Conservation (phyloP, 331 rosid species). For the Cydonia oblonga region DNA sequence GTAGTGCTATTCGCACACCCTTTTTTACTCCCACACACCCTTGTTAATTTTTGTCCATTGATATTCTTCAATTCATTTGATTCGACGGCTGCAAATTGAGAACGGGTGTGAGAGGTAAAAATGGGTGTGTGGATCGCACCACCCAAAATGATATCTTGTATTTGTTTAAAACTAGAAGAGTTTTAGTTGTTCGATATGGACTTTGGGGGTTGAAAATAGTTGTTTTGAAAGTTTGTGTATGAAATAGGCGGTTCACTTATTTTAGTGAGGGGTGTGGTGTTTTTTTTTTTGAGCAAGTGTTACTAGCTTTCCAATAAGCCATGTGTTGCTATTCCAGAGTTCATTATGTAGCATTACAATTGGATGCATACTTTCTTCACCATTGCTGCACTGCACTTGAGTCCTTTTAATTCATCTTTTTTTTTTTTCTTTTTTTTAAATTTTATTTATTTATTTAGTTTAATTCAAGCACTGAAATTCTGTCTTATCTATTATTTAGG, state of each 20-base stretch:
- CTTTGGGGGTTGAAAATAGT: not conserved
- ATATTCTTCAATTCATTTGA: too few relatives aligned
- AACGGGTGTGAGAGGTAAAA: too few relatives aligned
- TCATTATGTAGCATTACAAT: not conserved
- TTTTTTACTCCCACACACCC: too few relatives aligned
- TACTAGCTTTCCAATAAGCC: not conserved
- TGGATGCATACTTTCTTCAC: not conserved
- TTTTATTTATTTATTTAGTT: too few relatives aligned
- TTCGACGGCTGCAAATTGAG: too few relatives aligned
- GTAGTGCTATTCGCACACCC: too few relatives aligned
- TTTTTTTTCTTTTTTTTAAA: too few relatives aligned
- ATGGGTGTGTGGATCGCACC: too few relatives aligned
- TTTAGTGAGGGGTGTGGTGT: not conserved
- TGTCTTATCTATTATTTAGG: constrained; percentile 30
- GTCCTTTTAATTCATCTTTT: not conserved
- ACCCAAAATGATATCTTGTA: not conserved
- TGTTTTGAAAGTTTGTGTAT: not conserved
- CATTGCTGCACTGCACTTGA: not conserved
- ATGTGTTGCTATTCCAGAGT: not conserved
- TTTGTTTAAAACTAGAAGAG: not conserved
- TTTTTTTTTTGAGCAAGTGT: too few relatives aligned
- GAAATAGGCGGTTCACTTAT: not conserved
- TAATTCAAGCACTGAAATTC: not conserved
- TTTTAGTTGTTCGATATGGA: not conserved
- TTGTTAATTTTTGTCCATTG: too few relatives aligned